Conservation (phyloP, 495 filamentous ascomycete species). For the Hypoxylon fragiforme region DNA sequence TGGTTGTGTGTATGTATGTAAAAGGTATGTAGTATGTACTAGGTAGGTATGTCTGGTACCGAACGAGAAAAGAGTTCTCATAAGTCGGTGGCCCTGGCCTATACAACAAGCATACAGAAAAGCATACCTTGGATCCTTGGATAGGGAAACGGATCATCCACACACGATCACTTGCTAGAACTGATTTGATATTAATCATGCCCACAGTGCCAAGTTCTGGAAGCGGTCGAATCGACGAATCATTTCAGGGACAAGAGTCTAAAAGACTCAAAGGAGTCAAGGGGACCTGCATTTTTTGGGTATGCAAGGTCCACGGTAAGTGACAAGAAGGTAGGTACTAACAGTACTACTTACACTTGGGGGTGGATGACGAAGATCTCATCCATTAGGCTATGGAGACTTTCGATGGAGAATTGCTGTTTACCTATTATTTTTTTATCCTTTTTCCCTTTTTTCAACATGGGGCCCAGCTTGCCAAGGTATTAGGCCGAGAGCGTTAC, state of each 20-base stretch:
- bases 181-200: too few species aligned
- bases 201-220: constrained; percentile 19
- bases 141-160: constrained; percentile 21
- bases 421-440: too few species aligned
- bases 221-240: constrained; percentile 21
- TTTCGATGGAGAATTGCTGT: constrained; percentile 3
- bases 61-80: constrained; percentile 14
- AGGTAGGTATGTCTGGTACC: too few species aligned
- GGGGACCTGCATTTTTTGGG: neutral
- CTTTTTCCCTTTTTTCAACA: constrained; percentile 17
- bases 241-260: constrained; percentile 13
- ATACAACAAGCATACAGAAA: constrained; percentile 8
- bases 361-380: constrained; percentile 28
- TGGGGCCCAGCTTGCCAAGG: constrained; percentile 20
- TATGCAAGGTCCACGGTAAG: constrained; percentile 18
- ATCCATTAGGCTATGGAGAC: constrained; percentile 25
- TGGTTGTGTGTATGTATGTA: too few species aligned
- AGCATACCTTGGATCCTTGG: too few species aligned
- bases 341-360: too few species aligned
- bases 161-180: constrained; percentile 29
- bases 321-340: neutral
- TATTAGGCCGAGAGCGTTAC: constrained; percentile 7
- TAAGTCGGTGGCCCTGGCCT: constrained; percentile 12
- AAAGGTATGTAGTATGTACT: too few species aligned
- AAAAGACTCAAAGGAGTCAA: neutral